Evolutionary conservation across 768 basidiomycete genomes (phyloP), one percentile per base, ranked within the genome.

Genomic region (Phlebiopsis flavidoalba): DNA sequence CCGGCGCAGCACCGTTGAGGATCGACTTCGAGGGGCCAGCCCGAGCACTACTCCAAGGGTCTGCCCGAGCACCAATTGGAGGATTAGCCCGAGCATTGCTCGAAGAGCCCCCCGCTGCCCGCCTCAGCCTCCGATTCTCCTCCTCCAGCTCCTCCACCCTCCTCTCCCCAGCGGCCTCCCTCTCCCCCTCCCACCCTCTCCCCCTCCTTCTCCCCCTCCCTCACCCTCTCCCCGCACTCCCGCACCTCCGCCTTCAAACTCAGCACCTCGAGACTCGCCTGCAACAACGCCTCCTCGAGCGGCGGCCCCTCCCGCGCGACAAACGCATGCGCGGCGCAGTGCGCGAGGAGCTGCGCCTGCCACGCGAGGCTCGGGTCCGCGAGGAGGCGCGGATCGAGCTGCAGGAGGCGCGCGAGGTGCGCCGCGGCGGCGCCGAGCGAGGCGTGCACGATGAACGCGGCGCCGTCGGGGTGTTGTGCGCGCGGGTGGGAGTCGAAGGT

Each of bases 401-500:
- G 76, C 36, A 88, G 72, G 40, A 86, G 75, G 0, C 75, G 66
- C 19, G 75, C 70, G 52, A 88, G 73, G 53, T 80, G 78, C 15
- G 64, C 53, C 2, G 82, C 80, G 1, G 80, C 74, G 5, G 64
- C 69, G 21, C 78, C 75, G 7, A 81, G 58, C 5, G 79, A 83
- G 0, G 76, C 71, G 65, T 76, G 81, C 62, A 88, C 72, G 40
- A 82, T 79, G 55, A 87, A 78, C 0, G 83, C 87, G 2, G 86
- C 80, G 6, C 88, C 88, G 33, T 77, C 62, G 0, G 86, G 83
- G 64, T 87, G 80, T 19, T 75, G 77, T 7, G 65, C 58, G 11
- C 88, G 78, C 5, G 84, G 79, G 66, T 88, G 87, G 2, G 87
- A 86, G 71, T 89, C 87, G 60, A 89, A 89, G 47, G 88, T 72